Evolutionary conservation across 2,329 filamentous ascomycete genomes (phyloP).

Genomic region (Talaromyces pinophilus): DNA sequence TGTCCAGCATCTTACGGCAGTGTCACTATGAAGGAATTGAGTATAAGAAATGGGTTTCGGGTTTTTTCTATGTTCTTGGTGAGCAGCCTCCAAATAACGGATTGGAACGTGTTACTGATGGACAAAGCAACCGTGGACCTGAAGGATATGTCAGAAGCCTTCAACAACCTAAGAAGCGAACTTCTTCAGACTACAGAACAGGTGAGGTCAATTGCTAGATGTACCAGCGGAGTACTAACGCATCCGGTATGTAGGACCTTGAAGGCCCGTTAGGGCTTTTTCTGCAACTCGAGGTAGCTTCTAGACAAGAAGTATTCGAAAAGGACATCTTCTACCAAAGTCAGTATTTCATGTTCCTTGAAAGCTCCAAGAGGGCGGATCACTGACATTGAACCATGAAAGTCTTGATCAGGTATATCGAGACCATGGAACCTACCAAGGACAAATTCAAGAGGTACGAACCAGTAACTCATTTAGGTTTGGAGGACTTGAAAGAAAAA

Average conservation of each 20-base stretch:
- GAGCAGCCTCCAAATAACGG: neutral
- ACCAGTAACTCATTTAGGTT: neutral
- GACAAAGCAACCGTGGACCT: conserved; percentile 26
- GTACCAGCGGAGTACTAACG: neutral
- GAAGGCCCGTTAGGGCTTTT: conserved; percentile 67
- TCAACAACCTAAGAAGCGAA: neutral
- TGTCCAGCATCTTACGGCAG: conserved; percentile 54
- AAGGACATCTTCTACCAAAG: conserved; percentile 44
- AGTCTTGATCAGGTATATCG: conserved; percentile 64
- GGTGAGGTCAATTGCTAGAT: neutral
- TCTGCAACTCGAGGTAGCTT: conserved; percentile 67
- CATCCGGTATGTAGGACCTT: conserved; percentile 47
- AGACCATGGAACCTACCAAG: conserved; percentile 61
- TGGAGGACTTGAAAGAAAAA: neutral
- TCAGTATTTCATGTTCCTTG: conserved; percentile 27
- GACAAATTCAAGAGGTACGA: conserved; percentile 61
- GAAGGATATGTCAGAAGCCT: conserved; percentile 27
- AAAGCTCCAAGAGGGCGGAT: neutral
- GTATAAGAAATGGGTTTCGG: conserved; percentile 39
- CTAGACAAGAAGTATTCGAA: conserved; percentile 39
- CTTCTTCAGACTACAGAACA: conserved; percentile 3
- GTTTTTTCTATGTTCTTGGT: conserved; percentile 66
- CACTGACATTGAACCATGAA: conserved; percentile 23
- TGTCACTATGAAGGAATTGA: neutral
- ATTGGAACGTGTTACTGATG: neutral